These are phyloP conservation scores for Pseudotulostoma volvatum DNA, from an alignment of 495 filamentous ascomycete genomes.

Conservation along the genomic window DNA sequence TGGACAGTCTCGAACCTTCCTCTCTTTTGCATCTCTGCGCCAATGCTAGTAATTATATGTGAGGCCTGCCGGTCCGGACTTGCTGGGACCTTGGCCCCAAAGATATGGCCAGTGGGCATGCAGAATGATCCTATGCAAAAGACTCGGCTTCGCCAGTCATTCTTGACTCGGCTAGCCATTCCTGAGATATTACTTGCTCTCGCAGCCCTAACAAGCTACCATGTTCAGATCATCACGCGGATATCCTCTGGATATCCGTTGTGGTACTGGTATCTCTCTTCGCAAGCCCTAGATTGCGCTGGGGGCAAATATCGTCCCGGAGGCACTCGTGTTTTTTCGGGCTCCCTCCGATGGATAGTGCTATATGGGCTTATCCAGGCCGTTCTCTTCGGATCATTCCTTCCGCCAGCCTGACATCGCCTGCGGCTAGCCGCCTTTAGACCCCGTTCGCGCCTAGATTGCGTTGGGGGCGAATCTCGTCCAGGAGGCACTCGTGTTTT, in stretches of 20 bases:
- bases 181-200: slow-evolving; percentile 56
- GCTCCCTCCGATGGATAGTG: too few species aligned
- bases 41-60: slow-evolving; percentile 56
- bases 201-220: slow-evolving; percentile 60
- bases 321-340: too few species aligned
- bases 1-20: slow-evolving; percentile 81
- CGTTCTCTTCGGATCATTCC: slow-evolving; percentile 75
- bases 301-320: too few species aligned
- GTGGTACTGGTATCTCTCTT: slow-evolving; percentile 72
- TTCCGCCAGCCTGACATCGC: slow-evolving; percentile 60
- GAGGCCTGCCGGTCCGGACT: slow-evolving; percentile 40
- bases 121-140: slow-evolving; percentile 6
- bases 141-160: slow-evolving; percentile 25
- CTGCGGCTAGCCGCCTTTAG: background rate
- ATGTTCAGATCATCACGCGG: slow-evolving; percentile 85
- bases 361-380: slow-evolving; percentile 71
- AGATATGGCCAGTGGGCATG: slow-evolving; percentile 7
- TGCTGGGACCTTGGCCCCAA: slow-evolving; percentile 6
- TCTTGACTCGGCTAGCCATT: slow-evolving; percentile 40
- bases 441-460: too few species aligned
- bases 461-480: too few species aligned
- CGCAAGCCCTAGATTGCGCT: slow-evolving; percentile 16
- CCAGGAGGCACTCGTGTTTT: too few species aligned
- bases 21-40: slow-evolving; percentile 67
- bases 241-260: slow-evolving; percentile 78